Evolutionary conservation across 2,329 filamentous ascomycete genomes (phyloP).

Genomic region (Hortaea sp.): DNA sequence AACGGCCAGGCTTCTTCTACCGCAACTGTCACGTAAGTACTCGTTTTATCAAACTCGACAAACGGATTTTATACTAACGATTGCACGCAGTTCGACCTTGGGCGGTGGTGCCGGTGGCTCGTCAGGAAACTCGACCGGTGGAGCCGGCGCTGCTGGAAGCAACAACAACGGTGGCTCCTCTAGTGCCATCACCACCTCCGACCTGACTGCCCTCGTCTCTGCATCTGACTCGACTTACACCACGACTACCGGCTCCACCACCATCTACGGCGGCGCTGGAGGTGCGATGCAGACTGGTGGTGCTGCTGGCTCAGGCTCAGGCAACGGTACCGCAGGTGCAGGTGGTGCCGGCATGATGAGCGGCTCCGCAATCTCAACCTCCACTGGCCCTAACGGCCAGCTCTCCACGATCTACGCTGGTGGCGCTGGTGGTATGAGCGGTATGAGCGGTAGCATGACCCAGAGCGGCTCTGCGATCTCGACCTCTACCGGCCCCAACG

Average conservation of each 20-base stretch:
- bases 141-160: constrained; percentile 1
- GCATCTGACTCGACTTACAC: constrained; percentile 19
- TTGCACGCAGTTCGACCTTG: too few relatives aligned
- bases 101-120: too few relatives aligned
- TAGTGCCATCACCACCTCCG: constrained; percentile 19
- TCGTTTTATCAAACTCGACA: too few relatives aligned
- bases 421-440: too few relatives aligned
- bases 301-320: constrained; percentile 4
- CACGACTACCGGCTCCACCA: constrained; percentile 25
- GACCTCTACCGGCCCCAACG: too few relatives aligned
- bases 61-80: too few relatives aligned
- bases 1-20: constrained; percentile 2
- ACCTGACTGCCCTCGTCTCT: constrained; percentile 21
- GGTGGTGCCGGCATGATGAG: constrained; percentile 3
- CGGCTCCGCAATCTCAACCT: constrained; percentile 3
- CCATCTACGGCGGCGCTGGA: constrained; percentile 17
- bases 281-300: neutral
- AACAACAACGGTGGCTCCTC: neutral
- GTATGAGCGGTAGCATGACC: too few relatives aligned
- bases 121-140: constrained; percentile 1
- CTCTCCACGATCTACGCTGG: too few relatives aligned
- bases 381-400: neutral
- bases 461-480: too few relatives aligned
- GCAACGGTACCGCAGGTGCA: constrained; percentile 3
- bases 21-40: constrained; percentile 4